Conservation (phyloP, 2,329 filamentous ascomycete species). For the Verruconis gallopava region DNA sequence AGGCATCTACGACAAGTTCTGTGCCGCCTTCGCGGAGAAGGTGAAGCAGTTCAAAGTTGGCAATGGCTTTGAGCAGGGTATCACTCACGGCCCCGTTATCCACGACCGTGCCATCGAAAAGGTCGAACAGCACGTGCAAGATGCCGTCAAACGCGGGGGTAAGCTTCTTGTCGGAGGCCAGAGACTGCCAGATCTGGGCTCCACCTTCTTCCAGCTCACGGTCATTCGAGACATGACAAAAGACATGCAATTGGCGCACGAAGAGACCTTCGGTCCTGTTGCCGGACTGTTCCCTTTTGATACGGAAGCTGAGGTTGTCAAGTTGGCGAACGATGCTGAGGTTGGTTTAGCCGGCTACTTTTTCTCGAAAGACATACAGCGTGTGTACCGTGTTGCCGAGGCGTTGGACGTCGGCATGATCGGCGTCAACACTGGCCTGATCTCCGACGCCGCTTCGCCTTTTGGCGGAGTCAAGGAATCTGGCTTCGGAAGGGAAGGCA, state of each 20-base stretch:
- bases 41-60: constrained; percentile 66
- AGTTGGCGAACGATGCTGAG: constrained; percentile 65
- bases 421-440: constrained; percentile 43
- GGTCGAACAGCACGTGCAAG: constrained; percentile 65
- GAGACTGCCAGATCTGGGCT: constrained; percentile 58
- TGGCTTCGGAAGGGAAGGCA: constrained; percentile 40
- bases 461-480: constrained; percentile 38
- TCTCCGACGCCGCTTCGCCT: constrained; percentile 34
- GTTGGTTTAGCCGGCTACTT: constrained; percentile 94
- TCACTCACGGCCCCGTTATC: constrained; percentile 73
- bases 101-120: constrained; percentile 72
- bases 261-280: constrained; percentile 94
- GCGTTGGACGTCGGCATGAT: constrained; percentile 77
- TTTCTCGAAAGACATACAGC: constrained; percentile 53
- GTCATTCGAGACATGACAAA: constrained; percentile 76
- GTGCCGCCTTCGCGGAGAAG: constrained; percentile 53
- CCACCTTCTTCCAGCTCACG: constrained; percentile 82
- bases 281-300: constrained; percentile 82
- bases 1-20: constrained; percentile 66
- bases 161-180: constrained; percentile 65
- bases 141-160: constrained; percentile 66
- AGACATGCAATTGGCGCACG: constrained; percentile 70
- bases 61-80: constrained; percentile 54
- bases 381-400: constrained; percentile 48
- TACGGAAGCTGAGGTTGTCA: constrained; percentile 77